Conservation (phyloP, 805 yeast genomes). For the Alloascoidea africana region DNA sequence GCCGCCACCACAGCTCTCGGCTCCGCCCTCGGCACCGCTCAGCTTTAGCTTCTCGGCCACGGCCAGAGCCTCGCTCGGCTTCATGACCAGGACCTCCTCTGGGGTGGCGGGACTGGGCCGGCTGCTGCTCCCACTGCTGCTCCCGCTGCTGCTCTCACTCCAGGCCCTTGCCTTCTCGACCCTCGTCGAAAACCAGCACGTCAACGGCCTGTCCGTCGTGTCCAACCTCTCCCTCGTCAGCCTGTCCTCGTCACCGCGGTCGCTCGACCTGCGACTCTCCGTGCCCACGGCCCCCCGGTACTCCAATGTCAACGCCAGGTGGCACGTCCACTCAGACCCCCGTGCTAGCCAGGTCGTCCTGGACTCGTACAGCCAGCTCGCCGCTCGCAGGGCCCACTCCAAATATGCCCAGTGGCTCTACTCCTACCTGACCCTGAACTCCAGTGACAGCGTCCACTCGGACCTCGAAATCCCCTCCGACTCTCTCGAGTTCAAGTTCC, state of each 20-base stretch:
- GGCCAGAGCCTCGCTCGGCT: no score
- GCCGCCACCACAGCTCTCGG: no score
- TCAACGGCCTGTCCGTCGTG: not conserved
- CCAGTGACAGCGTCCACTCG: no score
- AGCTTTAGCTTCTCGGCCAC: no score
- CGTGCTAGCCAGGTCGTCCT: not conserved
- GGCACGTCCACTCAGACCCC: constrained; percentile 1
- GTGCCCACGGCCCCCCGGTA: not conserved
- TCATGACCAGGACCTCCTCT: no score
- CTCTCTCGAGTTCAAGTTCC: constrained; percentile 9
- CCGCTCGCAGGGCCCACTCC: no score
- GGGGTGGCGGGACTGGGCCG: no score
- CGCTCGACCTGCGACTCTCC: not conserved
- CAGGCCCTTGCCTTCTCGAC: constrained; percentile 1
- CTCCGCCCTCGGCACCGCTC: no score
- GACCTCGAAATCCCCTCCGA: constrained; percentile 11
- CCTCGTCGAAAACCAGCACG: no score
- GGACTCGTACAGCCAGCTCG: not conserved
- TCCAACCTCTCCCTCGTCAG: not conserved
- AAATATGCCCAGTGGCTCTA: constrained; percentile 6
- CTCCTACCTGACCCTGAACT: constrained; percentile 11
- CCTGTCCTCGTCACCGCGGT: not conserved
- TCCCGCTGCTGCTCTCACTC: no score
- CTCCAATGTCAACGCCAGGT: not conserved
- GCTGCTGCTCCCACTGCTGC: no score